Percentiles rank a stretch among this genome's conserved stretches.
These are phyloP conservation scores for Paecilomyces fulvus DNA, from an alignment of 2,329 filamentous ascomycete genomes.

Conservation along the genomic window DNA sequence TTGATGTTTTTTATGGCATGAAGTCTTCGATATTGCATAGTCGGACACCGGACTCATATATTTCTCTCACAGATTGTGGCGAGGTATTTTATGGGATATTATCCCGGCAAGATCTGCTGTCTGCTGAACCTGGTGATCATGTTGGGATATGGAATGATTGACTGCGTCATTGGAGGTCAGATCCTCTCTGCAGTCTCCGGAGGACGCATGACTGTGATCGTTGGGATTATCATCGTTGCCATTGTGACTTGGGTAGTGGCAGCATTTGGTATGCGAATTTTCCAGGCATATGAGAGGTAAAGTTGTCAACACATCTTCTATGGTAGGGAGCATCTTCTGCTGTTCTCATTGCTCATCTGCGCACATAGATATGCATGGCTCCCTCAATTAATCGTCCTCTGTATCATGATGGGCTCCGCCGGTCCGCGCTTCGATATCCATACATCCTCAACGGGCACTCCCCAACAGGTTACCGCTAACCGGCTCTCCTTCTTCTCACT, in stretches of 20 bases:
- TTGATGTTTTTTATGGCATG: background rate
- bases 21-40: background rate
- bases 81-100: constrained; percentile 38
- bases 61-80: constrained; percentile 24
- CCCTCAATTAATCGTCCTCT: constrained; percentile 33
- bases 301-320: constrained; percentile 1
- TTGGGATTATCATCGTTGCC: constrained; percentile 32
- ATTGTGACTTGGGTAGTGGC: constrained; percentile 27
- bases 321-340: background rate
- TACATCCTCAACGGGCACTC: constrained; percentile 17
- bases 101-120: constrained; percentile 32
- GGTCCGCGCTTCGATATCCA: constrained; percentile 29
- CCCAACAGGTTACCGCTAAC: constrained; percentile 24
- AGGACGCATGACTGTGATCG: constrained; percentile 28
- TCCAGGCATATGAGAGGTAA: constrained; percentile 38
- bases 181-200: constrained; percentile 35
- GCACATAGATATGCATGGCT: constrained; percentile 29
- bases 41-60: constrained; percentile 7
- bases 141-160: constrained; percentile 36
- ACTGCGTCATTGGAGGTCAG: constrained; percentile 35
- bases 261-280: constrained; percentile 33
- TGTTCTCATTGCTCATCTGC: background rate
- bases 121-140: constrained; percentile 35
- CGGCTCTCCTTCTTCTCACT: constrained; percentile 30
- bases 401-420: constrained; percentile 33